phyloP scores from a whole-genome alignment of 805 yeast genomes.

The Lipomyces orientalis region DNA sequence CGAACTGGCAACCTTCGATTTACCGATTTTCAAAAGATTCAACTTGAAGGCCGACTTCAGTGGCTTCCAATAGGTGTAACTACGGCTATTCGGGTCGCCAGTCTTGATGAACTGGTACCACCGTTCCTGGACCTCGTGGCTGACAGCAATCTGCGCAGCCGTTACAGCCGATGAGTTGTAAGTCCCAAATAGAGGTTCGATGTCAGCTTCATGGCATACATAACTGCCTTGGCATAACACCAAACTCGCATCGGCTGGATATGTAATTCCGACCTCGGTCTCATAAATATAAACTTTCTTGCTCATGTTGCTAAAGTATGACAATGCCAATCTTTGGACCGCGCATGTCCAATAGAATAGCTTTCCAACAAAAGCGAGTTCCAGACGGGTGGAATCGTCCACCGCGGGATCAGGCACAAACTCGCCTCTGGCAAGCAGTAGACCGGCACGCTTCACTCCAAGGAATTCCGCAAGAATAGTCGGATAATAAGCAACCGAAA shows the following conservation, averaged over 20 bases:
- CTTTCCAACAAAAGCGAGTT: constrained; percentile 33
- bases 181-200: constrained; percentile 43
- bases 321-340: constrained; percentile 27
- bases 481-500: constrained; percentile 16
- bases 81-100: constrained; percentile 39
- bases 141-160: constrained; percentile 33
- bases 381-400: constrained; percentile 25
- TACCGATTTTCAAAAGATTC: constrained; percentile 23
- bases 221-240: constrained; percentile 34
- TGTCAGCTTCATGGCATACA: constrained; percentile 45
- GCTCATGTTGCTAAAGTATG: background rate
- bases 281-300: constrained; percentile 39
- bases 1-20: background rate
- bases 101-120: constrained; percentile 41
- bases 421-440: constrained; percentile 15
- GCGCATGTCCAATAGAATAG: constrained; percentile 42
- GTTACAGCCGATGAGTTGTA: constrained; percentile 30
- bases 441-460: constrained; percentile 26
- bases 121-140: constrained; percentile 40
- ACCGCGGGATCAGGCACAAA: constrained; percentile 17
- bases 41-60: constrained; percentile 12
- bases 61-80: constrained; percentile 34
- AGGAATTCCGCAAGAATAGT: constrained; percentile 17
- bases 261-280: constrained; percentile 40
- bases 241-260: constrained; percentile 32